Percentiles rank a stretch among this genome's conserved stretches.
These are phyloP conservation scores for Lenwebbia sp. DNA, from an alignment of 345 rosid species.

Conservation along the genomic window DNA sequence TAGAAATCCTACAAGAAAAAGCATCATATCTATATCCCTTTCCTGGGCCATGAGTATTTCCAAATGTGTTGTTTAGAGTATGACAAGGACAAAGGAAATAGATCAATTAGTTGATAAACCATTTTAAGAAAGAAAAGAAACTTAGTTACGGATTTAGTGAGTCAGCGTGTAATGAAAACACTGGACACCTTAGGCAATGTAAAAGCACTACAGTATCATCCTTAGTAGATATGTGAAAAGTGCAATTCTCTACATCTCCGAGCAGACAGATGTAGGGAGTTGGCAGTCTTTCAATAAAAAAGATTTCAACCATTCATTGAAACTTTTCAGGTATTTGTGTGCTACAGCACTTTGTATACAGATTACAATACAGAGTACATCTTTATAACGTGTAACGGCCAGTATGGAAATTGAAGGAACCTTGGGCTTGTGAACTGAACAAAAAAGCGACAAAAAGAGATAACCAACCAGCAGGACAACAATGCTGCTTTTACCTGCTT, in stretches of 20 bases:
- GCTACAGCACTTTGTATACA: background rate
- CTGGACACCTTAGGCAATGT: background rate
- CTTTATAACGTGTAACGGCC: background rate
- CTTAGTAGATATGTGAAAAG: background rate
- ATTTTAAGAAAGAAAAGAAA: background rate
- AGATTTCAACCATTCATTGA: background rate
- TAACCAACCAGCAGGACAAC: background rate
- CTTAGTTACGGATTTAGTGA: background rate
- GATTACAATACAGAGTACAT: background rate
- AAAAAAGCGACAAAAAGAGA: background rate
- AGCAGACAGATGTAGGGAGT: background rate
- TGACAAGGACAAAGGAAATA: background rate
- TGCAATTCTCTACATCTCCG: background rate
- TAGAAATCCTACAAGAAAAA: background rate
- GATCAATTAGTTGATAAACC: background rate
- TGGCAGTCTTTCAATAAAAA: background rate
- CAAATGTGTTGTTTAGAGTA: background rate
- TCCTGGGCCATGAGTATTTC: background rate
- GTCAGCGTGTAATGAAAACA: background rate
- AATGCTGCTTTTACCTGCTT: conserved; percentile 47
- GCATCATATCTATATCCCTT: background rate
- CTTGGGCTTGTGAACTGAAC: too few relatives aligned
- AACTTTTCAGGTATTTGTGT: background rate
- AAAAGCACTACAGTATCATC: background rate
- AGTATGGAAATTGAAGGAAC: background rate